Evolutionary conservation across 2,329 filamentous ascomycete genomes (phyloP).

Genomic region (Cryphonectria radicalis): DNA sequence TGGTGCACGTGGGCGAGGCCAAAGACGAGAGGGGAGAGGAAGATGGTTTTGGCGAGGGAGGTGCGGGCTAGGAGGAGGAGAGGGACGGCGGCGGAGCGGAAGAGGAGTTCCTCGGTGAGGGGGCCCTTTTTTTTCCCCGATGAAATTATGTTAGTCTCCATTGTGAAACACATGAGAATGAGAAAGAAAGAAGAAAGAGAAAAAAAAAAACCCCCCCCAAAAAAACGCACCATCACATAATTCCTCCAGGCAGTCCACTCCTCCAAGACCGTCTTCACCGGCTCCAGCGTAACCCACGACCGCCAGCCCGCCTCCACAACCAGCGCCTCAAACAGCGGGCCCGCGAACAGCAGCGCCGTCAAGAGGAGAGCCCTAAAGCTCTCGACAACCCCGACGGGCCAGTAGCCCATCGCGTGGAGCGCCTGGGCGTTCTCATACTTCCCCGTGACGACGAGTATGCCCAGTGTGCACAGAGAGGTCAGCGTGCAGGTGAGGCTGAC

Average conservation of each 20-base stretch:
- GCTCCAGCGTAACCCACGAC: constrained; percentile 61
- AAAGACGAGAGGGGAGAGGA: constrained; percentile 86
- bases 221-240: constrained; percentile 73
- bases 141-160: not conserved
- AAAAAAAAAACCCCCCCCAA: constrained; percentile 28
- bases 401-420: constrained; percentile 77
- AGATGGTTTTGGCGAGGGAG: constrained; percentile 65
- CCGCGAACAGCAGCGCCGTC: constrained; percentile 78
- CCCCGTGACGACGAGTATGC: constrained; percentile 63
- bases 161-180: not conserved
- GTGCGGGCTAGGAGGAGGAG: constrained; percentile 75
- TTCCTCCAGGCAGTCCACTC: constrained; percentile 88
- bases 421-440: constrained; percentile 51
- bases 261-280: constrained; percentile 63
- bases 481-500: constrained; percentile 76
- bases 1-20: constrained; percentile 94
- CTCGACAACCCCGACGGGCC: constrained; percentile 73
- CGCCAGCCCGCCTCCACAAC: constrained; percentile 74
- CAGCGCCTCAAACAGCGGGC: constrained; percentile 80
- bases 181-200: not conserved
- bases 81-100: constrained; percentile 84
- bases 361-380: constrained; percentile 67
- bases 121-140: constrained; percentile 63
- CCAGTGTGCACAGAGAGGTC: constrained; percentile 69
- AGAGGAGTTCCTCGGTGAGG: constrained; percentile 90